Evolutionary conservation across 2,329 filamentous ascomycete species (phyloP).

Genomic region (Colletotrichum incanum): DNA sequence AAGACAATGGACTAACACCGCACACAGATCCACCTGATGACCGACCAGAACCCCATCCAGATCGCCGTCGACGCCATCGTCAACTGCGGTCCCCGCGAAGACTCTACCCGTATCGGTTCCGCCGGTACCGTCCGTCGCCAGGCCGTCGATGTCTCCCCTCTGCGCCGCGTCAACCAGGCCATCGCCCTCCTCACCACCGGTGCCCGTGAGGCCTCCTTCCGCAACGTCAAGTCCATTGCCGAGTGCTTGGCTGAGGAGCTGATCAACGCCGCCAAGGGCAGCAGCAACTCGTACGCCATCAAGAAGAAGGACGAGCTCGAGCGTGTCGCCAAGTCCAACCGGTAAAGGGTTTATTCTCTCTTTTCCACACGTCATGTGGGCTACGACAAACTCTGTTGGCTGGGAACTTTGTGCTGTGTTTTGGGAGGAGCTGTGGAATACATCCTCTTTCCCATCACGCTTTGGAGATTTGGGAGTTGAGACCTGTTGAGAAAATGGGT

Average conservation of each 20-base stretch:
- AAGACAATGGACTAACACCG: constrained; percentile 49
- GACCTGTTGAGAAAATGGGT: constrained; percentile 26
- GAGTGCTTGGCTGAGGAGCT: constrained; percentile 99
- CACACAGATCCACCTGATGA: constrained; percentile 98
- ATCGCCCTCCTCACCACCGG: constrained; percentile 99
- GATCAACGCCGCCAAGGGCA: constrained; percentile 99
- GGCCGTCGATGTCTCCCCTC: constrained; percentile 99
- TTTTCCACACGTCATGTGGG: constrained; percentile 38
- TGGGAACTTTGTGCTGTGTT: constrained; percentile 39
- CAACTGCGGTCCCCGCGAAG: constrained; percentile 99
- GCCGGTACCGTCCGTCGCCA: constrained; percentile 99
- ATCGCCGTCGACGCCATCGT: constrained; percentile 99
- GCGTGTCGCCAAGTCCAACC: constrained; percentile 99
- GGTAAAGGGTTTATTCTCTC: constrained; percentile 78
- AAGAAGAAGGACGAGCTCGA: constrained; percentile 99
- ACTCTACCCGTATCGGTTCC: constrained; percentile 99
- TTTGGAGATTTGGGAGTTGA: constrained; percentile 23
- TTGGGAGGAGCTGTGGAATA: constrained; percentile 51
- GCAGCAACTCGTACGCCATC: constrained; percentile 99
- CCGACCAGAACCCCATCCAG: constrained; percentile 99
- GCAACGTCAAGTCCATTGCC: constrained; percentile 99
- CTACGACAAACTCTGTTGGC: constrained; percentile 34
- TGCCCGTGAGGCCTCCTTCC: constrained; percentile 98
- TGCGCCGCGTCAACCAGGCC: constrained; percentile 99
- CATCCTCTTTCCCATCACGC: constrained; percentile 23